These are phyloP conservation scores for Lactifluus subvellereus DNA, from an alignment of 768 basidiomycete genomes.

Conservation along the genomic window DNA sequence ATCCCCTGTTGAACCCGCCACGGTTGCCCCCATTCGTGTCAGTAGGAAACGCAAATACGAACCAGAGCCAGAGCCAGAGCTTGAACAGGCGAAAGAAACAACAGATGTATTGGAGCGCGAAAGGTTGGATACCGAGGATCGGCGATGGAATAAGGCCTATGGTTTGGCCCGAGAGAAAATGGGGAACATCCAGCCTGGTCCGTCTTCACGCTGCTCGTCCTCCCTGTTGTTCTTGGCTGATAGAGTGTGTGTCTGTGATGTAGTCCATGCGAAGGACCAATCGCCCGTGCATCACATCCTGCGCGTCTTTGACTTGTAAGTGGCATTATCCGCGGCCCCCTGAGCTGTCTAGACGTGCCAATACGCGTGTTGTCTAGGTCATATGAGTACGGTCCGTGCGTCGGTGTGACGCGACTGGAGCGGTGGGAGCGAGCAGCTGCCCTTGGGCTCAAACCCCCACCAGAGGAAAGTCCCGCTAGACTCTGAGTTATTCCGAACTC, in stretches of 20 bases:
- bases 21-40: slow-evolving; percentile 9
- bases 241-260: background rate
- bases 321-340: slow-evolving; percentile 4
- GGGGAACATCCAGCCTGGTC: slow-evolving; percentile 24
- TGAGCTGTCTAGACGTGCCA: background rate
- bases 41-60: slow-evolving; percentile 20
- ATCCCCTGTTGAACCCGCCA: background rate
- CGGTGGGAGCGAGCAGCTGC: slow-evolving; percentile 82
- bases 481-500: no score
- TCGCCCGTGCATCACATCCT: slow-evolving; percentile 66
- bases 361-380: slow-evolving; percentile 39
- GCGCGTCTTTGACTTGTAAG: slow-evolving; percentile 72
- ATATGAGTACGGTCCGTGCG: slow-evolving; percentile 75
- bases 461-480: slow-evolving; percentile 48
- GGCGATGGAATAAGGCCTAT: slow-evolving; percentile 23
- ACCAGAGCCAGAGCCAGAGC: slow-evolving; percentile 7
- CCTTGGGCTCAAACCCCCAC: slow-evolving; percentile 74
- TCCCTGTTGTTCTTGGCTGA: background rate
- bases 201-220: background rate
- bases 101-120: slow-evolving; percentile 4
- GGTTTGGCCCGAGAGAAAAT: slow-evolving; percentile 22
- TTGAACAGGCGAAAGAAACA: background rate
- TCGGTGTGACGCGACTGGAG: slow-evolving; percentile 74
- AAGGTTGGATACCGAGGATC: slow-evolving; percentile 12
- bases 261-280: slow-evolving; percentile 63